These are phyloP conservation scores for Piromyces finnis DNA, from an alignment of 192 early-diverging fungal genomes.

Conservation along the genomic window DNA sequence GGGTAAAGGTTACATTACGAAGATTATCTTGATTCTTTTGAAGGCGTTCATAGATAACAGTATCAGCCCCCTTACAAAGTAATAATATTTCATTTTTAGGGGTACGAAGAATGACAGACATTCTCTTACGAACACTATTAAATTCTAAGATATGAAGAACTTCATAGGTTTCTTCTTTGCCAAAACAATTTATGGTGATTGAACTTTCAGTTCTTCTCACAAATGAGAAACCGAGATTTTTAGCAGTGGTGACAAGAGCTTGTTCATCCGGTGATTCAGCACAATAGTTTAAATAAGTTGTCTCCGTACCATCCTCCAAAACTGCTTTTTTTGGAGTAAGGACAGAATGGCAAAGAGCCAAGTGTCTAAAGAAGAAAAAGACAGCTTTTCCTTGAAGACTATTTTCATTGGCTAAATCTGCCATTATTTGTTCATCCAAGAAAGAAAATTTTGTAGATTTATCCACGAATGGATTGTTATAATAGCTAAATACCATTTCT, in stretches of 20 bases:
- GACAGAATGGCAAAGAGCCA: slow-evolving; percentile 3
- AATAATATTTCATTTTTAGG: slow-evolving; percentile 53
- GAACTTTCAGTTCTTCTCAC: background rate
- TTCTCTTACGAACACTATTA: slow-evolving; percentile 84
- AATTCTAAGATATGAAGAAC: slow-evolving; percentile 50
- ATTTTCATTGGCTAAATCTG: background rate
- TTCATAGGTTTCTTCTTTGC: slow-evolving; percentile 7
- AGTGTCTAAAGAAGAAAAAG: slow-evolving; percentile 18
- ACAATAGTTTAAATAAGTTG: background rate
- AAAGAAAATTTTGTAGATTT: background rate
- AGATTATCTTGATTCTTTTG: slow-evolving; percentile 42
- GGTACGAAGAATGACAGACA: slow-evolving; percentile 74
- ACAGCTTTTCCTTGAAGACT: slow-evolving; percentile 12
- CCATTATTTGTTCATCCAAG: background rate
- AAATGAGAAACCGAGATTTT: background rate
- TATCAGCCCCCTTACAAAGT: slow-evolving; percentile 88
- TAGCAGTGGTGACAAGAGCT: background rate
- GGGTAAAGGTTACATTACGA: background rate
- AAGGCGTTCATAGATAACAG: slow-evolving; percentile 70
- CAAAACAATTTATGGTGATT: slow-evolving; percentile 11
- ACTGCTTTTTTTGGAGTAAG: slow-evolving; percentile 6
- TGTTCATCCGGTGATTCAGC: slow-evolving; percentile 3
- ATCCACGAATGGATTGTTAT: background rate
- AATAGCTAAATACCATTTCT: background rate
- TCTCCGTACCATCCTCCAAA: slow-evolving; percentile 1